Evolutionary conservation across 2,329 filamentous ascomycete genomes (phyloP), one percentile per base, ranked within the genome.

Genomic region (Claviceps purpurea): DNA sequence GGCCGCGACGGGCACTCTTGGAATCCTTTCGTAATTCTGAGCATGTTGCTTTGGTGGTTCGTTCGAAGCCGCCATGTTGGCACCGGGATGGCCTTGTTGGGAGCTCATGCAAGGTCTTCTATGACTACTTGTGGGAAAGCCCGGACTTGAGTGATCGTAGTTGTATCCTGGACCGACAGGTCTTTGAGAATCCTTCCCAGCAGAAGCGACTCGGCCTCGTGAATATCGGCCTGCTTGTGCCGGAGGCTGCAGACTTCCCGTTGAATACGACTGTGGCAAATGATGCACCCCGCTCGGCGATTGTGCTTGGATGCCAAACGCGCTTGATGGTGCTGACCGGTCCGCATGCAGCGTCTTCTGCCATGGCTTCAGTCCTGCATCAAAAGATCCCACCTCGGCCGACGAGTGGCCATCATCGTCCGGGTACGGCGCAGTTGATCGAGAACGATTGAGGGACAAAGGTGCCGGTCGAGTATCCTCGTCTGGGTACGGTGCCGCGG

Each of bases 401-500:
- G 62, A 51, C 48, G 56, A 57, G 30, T 57, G 61, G 50, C 70
- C 60, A 50, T 78, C 76, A 51, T 78, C 75, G 44, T 78, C 76
- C 3, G 76, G 76, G 55, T 79, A 79, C 0, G 76, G 76, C 0
- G 72, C 72, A 3, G 67, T 64, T 3, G 76, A 75, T 52, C 70
- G 70, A 4, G 75, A 68, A 39, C 75, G 68, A 49, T 59, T 62
- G 18, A 72, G 54, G 52, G 64, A 70, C 45, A 74, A 63, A n/a
- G 72, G 73, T 47, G 75, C 71, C 20, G 80, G 76, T 50, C 73
- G 71, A 24, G 18, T 13, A 57, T 86, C 82, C 57, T 87, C 84
- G 49, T 82, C 75, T 0, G 85, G 85, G 59, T 89, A 89, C 1
- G 85, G 85, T 1, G 81, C 81, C 22, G 77, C 73, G 10, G 82